Conservation (phyloP, 306 rosid genomes). For the Neltuma alba region DNA sequence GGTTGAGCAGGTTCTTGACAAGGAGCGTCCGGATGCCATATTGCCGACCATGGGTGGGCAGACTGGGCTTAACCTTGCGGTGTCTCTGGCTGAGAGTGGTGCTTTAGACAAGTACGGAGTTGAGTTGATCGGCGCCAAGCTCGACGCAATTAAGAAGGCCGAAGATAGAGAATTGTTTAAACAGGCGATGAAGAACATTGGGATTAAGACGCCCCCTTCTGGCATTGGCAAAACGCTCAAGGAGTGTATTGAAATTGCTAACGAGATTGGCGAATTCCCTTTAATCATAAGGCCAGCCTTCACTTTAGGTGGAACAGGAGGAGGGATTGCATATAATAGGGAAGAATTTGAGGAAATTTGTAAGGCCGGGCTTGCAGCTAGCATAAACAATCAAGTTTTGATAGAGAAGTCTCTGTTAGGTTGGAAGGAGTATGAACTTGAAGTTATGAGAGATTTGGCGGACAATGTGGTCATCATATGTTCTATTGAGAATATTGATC, state of each 20-base stretch:
- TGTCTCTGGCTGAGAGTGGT: conserved; percentile 82
- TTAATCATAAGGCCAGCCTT: conserved; percentile 84
- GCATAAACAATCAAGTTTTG: conserved; percentile 80
- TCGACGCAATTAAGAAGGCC: conserved; percentile 85
- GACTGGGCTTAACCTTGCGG: conserved; percentile 88
- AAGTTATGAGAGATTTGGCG: conserved; percentile 97
- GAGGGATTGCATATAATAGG: conserved; percentile 89
- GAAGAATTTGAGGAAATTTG: conserved; percentile 87
- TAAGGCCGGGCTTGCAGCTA: conserved; percentile 85
- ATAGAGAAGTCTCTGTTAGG: conserved; percentile 93
- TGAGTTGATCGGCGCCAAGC: conserved; percentile 92
- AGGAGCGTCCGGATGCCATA: conserved; percentile 90
- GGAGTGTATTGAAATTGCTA: conserved; percentile 63
- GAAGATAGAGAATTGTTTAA: conserved; percentile 93
- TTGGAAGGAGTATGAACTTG: conserved; percentile 99
- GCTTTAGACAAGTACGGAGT: conserved; percentile 69
- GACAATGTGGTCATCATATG: conserved; percentile 96
- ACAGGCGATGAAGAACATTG: conserved; percentile 86
- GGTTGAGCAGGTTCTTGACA: conserved; percentile 78
- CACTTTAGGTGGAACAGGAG: conserved; percentile 92
- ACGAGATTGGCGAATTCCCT: conserved; percentile 73
- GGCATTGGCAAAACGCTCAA: conserved; percentile 66
- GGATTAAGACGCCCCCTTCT: conserved; percentile 85
- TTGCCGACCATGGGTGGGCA: conserved; percentile 98
- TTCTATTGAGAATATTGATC: conserved; percentile 96